Percentiles rank a stretch among this genome's conserved stretches.
Evolutionary conservation across 2,329 filamentous ascomycete species (phyloP).

Genomic region (Colletotrichum zoysiae): DNA sequence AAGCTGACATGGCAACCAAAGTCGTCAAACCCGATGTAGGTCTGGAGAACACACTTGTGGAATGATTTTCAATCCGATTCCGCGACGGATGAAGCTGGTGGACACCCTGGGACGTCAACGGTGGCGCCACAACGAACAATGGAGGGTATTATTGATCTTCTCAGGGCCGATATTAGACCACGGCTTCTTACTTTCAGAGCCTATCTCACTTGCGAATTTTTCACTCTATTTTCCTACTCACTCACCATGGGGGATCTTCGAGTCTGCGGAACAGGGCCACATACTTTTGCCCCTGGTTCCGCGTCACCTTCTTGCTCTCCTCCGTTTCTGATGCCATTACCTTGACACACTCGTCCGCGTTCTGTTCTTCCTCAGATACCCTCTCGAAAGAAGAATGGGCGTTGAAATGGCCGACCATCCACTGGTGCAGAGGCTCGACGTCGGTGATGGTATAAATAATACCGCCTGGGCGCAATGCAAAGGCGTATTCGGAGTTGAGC

Average conservation of each 20-base stretch:
- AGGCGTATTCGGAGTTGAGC: conserved; percentile 94
- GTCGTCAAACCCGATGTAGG: not conserved
- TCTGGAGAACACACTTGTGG: not conserved
- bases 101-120: not conserved
- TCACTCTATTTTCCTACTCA: not conserved
- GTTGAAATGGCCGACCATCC: conserved; percentile 92
- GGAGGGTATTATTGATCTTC: conserved; percentile 11
- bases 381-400: conserved; percentile 84
- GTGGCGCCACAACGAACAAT: not conserved
- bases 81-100: not conserved
- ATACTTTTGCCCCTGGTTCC: conserved; percentile 92
- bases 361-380: conserved; percentile 75
- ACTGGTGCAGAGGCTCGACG: conserved; percentile 91
- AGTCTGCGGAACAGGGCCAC: conserved; percentile 87
- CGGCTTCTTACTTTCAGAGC: not conserved
- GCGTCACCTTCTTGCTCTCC: conserved; percentile 95
- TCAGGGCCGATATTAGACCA: not conserved
- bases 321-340: conserved; percentile 89
- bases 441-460: conserved; percentile 97
- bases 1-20: not conserved
- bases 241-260: conserved; percentile 81
- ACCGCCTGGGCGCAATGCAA: conserved; percentile 84
- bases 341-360: conserved; percentile 76
- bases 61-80: not conserved
- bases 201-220: not conserved